Conservation (phyloP, 192 early-diverging fungal genomes). For the Oehlia diaphana region DNA sequence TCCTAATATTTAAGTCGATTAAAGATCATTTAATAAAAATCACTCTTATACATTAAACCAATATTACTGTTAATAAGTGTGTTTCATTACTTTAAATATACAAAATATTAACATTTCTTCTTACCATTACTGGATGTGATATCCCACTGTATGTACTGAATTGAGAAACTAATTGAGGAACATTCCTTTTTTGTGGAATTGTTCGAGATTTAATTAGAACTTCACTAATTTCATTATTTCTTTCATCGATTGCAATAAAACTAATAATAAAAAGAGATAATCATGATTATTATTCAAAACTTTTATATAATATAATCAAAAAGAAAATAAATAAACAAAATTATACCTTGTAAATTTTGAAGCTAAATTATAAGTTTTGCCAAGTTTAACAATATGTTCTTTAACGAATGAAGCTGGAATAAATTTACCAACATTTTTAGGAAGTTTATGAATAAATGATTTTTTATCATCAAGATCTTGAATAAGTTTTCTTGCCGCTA, state of each 20-base stretch:
- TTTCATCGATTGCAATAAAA: background rate
- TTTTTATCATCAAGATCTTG: constrained; percentile 14
- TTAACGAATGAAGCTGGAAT: background rate
- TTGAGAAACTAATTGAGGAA: background rate
- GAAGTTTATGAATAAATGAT: constrained; percentile 23
- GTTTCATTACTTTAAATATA: too few species aligned
- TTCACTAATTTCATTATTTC: background rate
- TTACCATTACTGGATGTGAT: too few species aligned
- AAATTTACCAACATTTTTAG: constrained; percentile 1
- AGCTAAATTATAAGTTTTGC: background rate
- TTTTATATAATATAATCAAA: too few species aligned
- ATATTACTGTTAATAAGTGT: too few species aligned
- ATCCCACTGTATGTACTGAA: too few species aligned
- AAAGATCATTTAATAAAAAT: too few species aligned
- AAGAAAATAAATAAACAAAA: background rate
- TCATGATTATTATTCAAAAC: too few species aligned
- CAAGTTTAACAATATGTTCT: constrained; percentile 7
- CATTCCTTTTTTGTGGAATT: background rate
- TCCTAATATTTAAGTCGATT: too few species aligned
- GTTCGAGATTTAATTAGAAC: background rate
- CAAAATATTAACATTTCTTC: too few species aligned
- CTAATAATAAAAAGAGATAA: background rate
- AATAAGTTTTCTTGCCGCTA: constrained; percentile 27
- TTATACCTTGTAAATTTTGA: constrained; percentile 24
- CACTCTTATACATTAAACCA: too few species aligned